phyloP scores from a whole-genome alignment of 768 basidiomycete genomes.

The Mycena galericulata region DNA sequence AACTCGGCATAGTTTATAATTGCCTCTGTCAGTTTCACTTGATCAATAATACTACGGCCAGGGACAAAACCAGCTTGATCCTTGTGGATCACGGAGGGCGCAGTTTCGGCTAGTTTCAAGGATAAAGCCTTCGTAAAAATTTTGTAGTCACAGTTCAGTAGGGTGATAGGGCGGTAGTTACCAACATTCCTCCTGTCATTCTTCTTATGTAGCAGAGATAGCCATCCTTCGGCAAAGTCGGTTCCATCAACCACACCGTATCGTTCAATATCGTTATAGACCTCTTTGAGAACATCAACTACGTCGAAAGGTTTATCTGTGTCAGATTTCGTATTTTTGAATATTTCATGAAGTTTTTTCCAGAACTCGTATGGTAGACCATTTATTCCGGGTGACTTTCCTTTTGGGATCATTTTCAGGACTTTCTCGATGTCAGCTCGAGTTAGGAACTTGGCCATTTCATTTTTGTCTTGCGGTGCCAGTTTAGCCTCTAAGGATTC shows the following conservation, averaged over 20 bases:
- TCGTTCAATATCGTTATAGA: constrained; percentile 9
- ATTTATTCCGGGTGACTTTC: no score
- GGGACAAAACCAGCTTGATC: constrained; percentile 42
- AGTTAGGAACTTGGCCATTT: no score
- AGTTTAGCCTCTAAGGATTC: no score
- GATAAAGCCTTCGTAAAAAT: constrained; percentile 40
- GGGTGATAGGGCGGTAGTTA: constrained; percentile 9
- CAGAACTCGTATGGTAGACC: constrained; percentile 3
- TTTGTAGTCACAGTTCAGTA: constrained; percentile 46
- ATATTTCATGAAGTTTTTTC: not conserved
- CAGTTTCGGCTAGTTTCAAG: constrained; percentile 15
- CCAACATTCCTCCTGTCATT: not conserved
- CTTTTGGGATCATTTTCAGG: no score
- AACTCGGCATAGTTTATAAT: constrained; percentile 24
- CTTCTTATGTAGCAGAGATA: constrained; percentile 4
- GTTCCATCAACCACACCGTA: not conserved
- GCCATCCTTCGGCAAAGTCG: constrained; percentile 3
- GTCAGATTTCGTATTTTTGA: not conserved
- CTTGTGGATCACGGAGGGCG: constrained; percentile 19
- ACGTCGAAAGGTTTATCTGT: not conserved
- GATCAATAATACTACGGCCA: constrained; percentile 33
- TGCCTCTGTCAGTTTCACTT: constrained; percentile 26
- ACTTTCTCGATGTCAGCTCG: no score
- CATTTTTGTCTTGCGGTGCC: no score
- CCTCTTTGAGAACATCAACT: not conserved